These are phyloP conservation scores for Talaromyces verruculosus DNA, from an alignment of 2,329 filamentous ascomycete genomes.

Conservation along the genomic window DNA sequence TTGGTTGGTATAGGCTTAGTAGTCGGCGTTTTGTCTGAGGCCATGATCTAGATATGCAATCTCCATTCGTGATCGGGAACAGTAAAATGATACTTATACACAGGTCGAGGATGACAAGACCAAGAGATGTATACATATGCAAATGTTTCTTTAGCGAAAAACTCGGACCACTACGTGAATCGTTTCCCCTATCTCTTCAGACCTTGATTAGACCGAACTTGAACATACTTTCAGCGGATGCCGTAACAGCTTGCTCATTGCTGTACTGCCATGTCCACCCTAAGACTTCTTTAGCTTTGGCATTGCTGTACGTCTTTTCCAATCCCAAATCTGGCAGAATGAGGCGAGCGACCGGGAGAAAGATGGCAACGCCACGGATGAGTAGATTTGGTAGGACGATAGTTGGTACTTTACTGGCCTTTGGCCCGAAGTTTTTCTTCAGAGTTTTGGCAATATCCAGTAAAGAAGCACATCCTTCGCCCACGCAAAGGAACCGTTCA, in stretches of 20 bases:
- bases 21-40: background rate
- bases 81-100: background rate
- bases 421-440: conserved; percentile 10
- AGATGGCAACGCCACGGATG: conserved; percentile 6
- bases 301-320: conserved; percentile 7
- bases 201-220: conserved; percentile 9
- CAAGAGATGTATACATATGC: background rate
- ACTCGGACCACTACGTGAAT: background rate
- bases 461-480: conserved; percentile 9
- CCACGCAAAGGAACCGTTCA: conserved; percentile 15
- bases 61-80: background rate
- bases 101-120: background rate
- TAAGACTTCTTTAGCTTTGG: conserved; percentile 8
- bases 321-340: conserved; percentile 4
- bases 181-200: background rate
- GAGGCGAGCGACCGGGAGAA: conserved; percentile 10
- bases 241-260: conserved; percentile 7
- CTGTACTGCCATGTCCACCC: conserved; percentile 16
- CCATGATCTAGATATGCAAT: background rate
- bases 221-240: conserved; percentile 7
- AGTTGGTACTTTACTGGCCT: conserved; percentile 11
- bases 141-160: background rate
- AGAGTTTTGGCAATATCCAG: conserved; percentile 11
- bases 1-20: background rate
- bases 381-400: conserved; percentile 4